Evolutionary conservation across 2,329 filamentous ascomycete genomes (phyloP).

Genomic region (Claviceps citrina): DNA sequence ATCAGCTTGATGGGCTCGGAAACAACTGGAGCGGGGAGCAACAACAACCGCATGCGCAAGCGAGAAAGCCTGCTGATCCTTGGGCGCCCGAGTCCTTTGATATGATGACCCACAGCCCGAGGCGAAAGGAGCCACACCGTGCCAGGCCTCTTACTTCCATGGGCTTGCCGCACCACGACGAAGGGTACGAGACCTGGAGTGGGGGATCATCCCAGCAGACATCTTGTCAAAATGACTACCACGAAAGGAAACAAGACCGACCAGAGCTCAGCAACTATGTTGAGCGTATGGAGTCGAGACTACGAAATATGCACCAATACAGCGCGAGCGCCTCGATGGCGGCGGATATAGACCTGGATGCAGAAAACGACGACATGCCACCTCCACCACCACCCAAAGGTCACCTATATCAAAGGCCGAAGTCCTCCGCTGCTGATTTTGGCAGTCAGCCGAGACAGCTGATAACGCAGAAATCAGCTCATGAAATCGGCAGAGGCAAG

Average conservation of each 20-base stretch:
- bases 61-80: slow-evolving; percentile 45
- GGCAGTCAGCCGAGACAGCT: slow-evolving; percentile 30
- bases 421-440: slow-evolving; percentile 39
- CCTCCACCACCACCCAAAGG: slow-evolving; percentile 49
- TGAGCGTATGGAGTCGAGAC: slow-evolving; percentile 74
- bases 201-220: slow-evolving; percentile 36
- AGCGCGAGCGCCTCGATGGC: slow-evolving; percentile 23
- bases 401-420: slow-evolving; percentile 35
- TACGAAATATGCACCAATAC: slow-evolving; percentile 55
- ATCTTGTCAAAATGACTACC: slow-evolving; percentile 24
- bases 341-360: slow-evolving; percentile 6
- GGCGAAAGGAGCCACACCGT: slow-evolving; percentile 13
- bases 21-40: slow-evolving; percentile 37
- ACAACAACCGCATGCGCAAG: slow-evolving; percentile 24
- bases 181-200: slow-evolving; percentile 45
- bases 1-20: slow-evolving; percentile 50
- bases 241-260: slow-evolving; percentile 37
- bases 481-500: slow-evolving; percentile 47
- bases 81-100: slow-evolving; percentile 89
- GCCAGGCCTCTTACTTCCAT: slow-evolving; percentile 53
- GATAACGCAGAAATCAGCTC: slow-evolving; percentile 56
- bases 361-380: slow-evolving; percentile 32
- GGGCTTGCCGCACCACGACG: slow-evolving; percentile 48
- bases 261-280: slow-evolving; percentile 76
- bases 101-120: slow-evolving; percentile 24